Evolutionary conservation across 1,284 basidiomycete species (phyloP), one percentile per base, ranked within the genome.

Genomic region (Sanguinoderma infundibulare): DNA sequence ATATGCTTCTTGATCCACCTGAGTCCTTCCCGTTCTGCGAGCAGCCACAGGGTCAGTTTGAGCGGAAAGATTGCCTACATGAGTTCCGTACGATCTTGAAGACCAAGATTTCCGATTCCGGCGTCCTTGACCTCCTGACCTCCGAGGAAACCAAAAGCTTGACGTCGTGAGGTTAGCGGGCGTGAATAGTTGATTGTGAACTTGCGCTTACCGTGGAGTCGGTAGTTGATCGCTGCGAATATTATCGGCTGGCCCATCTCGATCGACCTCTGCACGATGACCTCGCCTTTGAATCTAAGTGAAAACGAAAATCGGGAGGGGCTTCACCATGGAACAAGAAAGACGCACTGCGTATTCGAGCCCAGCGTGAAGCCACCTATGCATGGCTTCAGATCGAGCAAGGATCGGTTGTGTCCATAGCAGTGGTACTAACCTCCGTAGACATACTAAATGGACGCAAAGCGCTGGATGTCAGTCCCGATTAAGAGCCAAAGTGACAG

Each of bases 1-100:
- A 82, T 80, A 60, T 81, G 77, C 53, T 73, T 60, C 40, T 79
- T 74, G 1, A 82, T 69, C 88, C 89, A 91, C 59, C 83, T 71
- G n/a, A 92, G 71, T 0, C 86, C 86, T 24, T 35, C 32, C 3
- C 49, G 49, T 20, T 51, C 49, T 51, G 9, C n/a, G 5, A 1
- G n/a, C 24, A 8, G n/a, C 2, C 1, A 36, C 20, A 7, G 9
- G 1, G n/a, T 51, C 32, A 35, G 30, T 32, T 1, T n/a, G 10
- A 34, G 42, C 5, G 22, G 14, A 15, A 0, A 2, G 22, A 15
- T 1, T 6, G 12, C 12, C 24, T 26, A 46, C 22, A 14, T 15
- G 12, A 8, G 14, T 7, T 15, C 74, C 81, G 62, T 64, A 84
- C 83, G 82, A 64, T 84, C 82, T 51, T 77, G 79, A 82, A 53